These are phyloP conservation scores for Nectriaceae sp. DNA, from an alignment of 2,329 filamentous ascomycete species.

Conservation along the genomic window DNA sequence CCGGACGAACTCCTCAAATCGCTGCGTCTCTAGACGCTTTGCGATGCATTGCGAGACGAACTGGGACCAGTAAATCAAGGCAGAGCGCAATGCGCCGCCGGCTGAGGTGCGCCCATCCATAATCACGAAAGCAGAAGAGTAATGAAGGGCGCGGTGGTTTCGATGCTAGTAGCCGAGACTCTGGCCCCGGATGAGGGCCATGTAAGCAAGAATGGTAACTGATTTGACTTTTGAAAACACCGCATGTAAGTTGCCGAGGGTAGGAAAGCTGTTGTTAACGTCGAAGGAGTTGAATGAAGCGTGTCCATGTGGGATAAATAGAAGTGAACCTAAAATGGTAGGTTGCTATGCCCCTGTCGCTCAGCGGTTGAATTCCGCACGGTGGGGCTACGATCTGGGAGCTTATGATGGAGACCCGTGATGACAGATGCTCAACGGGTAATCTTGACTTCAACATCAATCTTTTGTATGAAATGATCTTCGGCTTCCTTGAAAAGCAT, in stretches of 20 bases:
- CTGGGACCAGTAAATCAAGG: constrained; percentile 47
- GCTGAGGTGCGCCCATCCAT: constrained; percentile 30
- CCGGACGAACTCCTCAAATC: constrained; percentile 54
- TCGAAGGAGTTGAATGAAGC: too few species aligned
- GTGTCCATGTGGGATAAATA: too few species aligned
- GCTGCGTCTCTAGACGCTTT: constrained; percentile 52
- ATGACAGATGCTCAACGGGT: too few species aligned
- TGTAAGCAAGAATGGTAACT: too few species aligned
- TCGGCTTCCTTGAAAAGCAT: too few species aligned
- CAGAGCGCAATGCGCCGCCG: constrained; percentile 26
- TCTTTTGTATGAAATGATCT: too few species aligned
- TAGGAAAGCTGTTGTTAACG: too few species aligned
- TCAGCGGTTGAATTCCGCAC: constrained; percentile 12
- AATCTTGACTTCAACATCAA: too few species aligned
- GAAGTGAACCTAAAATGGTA: neutral
- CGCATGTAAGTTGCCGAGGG: too few species aligned
- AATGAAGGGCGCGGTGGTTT: constrained; percentile 1
- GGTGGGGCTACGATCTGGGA: neutral
- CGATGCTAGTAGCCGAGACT: constrained; percentile 1
- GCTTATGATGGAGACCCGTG: constrained; percentile 5
- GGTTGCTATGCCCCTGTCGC: neutral
- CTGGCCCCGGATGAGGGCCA: neutral
- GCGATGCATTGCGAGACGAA: constrained; percentile 55
- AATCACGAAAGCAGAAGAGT: neutral
- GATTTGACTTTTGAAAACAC: too few species aligned